phyloP scores from a whole-genome alignment of 139 green algal genomes.

The Marvania coccoides region DNA sequence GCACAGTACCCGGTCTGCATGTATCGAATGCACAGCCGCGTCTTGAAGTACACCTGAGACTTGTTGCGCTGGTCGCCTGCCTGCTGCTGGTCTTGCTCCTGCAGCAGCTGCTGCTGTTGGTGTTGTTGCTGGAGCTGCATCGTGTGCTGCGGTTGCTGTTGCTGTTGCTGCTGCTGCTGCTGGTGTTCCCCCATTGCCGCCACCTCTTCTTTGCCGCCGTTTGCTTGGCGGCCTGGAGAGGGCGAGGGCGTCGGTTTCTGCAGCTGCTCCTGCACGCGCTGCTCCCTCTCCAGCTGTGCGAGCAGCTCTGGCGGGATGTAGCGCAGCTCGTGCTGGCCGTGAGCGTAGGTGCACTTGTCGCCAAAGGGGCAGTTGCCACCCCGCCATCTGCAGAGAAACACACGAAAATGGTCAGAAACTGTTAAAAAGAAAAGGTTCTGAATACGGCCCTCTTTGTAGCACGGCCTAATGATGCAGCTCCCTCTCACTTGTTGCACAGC shows the following conservation, averaged over 20 bases:
- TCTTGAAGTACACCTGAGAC: slow-evolving; percentile 36
- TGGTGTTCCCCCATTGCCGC: too few relatives aligned
- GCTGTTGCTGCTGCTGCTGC: neutral
- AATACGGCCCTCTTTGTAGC: too few relatives aligned
- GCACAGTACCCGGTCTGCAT: slow-evolving; percentile 38
- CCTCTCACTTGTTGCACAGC: slow-evolving; percentile 35
- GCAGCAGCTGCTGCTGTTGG: neutral
- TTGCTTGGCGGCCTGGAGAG: neutral
- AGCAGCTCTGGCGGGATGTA: slow-evolving; percentile 20
- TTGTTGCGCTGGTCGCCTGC: neutral
- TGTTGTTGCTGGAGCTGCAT: neutral
- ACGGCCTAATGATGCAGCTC: neutral
- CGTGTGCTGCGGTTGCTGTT: too few relatives aligned
- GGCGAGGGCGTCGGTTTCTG: neutral
- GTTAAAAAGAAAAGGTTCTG: neutral
- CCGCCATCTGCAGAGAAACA: slow-evolving; percentile 13
- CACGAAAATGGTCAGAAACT: neutral
- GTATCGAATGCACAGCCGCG: slow-evolving; percentile 40
- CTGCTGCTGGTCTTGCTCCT: neutral
- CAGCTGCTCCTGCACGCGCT: slow-evolving; percentile 8
- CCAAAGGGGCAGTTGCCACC: slow-evolving; percentile 32
- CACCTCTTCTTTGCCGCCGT: neutral
- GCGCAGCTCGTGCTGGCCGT: slow-evolving; percentile 23
- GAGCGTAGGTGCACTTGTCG: slow-evolving; percentile 42
- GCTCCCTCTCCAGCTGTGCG: slow-evolving; percentile 20